Conservation (phyloP, 1,284 basidiomycete genomes). For the Chiua sp. region DNA sequence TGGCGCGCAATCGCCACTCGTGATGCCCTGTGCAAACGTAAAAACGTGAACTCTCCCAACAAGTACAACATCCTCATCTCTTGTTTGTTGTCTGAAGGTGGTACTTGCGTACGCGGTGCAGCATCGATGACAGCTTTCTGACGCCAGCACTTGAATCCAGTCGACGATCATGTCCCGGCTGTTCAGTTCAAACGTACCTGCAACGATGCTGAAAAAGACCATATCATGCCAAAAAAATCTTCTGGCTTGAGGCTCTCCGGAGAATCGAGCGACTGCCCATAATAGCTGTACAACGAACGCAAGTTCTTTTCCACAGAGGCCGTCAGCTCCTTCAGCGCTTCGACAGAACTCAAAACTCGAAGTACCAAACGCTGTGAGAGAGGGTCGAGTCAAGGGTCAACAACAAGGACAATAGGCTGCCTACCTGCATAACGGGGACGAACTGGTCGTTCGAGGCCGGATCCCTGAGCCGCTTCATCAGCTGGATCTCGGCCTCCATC, state of each 20-base stretch:
- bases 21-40: conserved; percentile 14
- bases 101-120: conserved; percentile 45
- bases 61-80: conserved; percentile 10
- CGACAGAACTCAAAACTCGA: conserved; percentile 55
- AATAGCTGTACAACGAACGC: conserved; percentile 65
- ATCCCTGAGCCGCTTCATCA: conserved; percentile 38
- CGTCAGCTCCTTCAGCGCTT: conserved; percentile 69
- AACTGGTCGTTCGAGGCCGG: conserved; percentile 62
- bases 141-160: neutral
- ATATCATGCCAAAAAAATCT: conserved; percentile 77
- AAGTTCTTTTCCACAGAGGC: conserved; percentile 63
- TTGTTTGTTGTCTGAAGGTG: conserved; percentile 2
- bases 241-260: conserved; percentile 74
- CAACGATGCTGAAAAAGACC: conserved; percentile 77
- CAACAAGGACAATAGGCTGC: conserved; percentile 4
- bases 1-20: neutral
- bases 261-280: conserved; percentile 70
- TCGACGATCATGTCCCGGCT: neutral
- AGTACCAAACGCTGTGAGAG: conserved; percentile 60
- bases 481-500: conserved; percentile 60
- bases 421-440: conserved; percentile 68
- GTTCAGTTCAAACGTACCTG: conserved; percentile 49
- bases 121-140: conserved; percentile 83
- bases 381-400: neutral
- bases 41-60: neutral